A percentile compares a stretch with the other conserved stretches of the same genome.
Conservation (phyloP, 2,329 filamentous ascomycete genomes). For the Samsoniella hepiali region DNA sequence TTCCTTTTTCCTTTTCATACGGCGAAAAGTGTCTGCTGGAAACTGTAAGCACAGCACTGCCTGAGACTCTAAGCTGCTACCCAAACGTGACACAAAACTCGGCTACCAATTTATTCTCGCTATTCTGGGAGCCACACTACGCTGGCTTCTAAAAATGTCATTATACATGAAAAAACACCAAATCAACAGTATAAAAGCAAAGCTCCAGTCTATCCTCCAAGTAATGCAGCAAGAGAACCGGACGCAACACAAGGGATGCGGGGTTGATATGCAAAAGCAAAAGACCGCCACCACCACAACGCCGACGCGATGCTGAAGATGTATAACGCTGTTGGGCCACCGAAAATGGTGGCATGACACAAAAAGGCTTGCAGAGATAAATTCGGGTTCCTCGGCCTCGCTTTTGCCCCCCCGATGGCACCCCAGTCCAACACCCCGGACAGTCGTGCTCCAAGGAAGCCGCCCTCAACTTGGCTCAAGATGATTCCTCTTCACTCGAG, state of each 20-base stretch:
- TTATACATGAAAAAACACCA: not conserved
- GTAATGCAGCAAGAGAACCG: not conserved
- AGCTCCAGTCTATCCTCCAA: not conserved
- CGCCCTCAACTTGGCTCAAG: not conserved
- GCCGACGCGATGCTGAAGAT: not conserved
- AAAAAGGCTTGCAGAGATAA: not conserved
- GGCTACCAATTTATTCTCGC: not conserved
- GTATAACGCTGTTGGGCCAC: conserved; percentile 1
- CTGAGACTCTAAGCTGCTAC: too few relatives aligned
- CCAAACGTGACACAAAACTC: not conserved
- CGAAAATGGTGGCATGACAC: not conserved
- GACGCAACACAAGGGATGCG: not conserved
- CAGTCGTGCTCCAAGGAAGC: not conserved
- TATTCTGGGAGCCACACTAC: not conserved
- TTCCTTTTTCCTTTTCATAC: too few relatives aligned
- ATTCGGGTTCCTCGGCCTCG: not conserved
- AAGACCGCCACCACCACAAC: not conserved
- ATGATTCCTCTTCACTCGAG: not conserved
- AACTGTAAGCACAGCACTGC: too few relatives aligned
- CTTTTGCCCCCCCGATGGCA: not conserved
- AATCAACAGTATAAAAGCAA: not conserved
- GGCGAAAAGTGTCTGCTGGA: too few relatives aligned
- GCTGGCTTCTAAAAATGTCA: conserved; percentile 4
- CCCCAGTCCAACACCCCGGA: not conserved
- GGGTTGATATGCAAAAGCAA: not conserved